Base-by-base conservation (phyloP, 371 early-diverging fungal genomes). In the Sporodiniella umbellata region DNA sequence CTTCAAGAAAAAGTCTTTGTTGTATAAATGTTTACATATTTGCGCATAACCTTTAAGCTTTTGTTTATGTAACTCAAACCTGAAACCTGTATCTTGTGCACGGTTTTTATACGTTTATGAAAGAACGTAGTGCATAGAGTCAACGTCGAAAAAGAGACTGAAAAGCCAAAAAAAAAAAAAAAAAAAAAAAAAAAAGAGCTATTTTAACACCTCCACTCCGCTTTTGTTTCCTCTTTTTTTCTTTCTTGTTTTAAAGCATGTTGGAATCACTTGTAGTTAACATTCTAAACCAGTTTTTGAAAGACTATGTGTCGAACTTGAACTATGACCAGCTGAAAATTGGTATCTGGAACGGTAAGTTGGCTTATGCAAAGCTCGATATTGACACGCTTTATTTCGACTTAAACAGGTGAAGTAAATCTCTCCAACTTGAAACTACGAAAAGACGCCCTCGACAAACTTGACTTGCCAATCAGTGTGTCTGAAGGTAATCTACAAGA, bases 291-390 rank as follows among this genome's bases (percentile, higher is more conserved):
- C 74, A 84, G 60, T 68, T 92, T 53, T 82, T 93, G 15, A 93
- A 93, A 48, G 88, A 84, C 57, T 92, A 93, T 72, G 90, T 93
- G 8, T 86, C 83, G 40, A 92, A 93, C 64, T 72, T 94, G 18
- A 92, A 92, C 57, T 87, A 88, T 30, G 86, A 86, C 26, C 95
- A 94, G 68, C 79, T 94, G 18, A 88, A 85, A 45, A 78, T 94
- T 44, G 92, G 89, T 12, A 86, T 94, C 31, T 94, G 93, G 93
- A 78, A 83, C 48, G 94, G 92, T 42, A 17, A 14, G 19, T 24
- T 22, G 3, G 21, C 15, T 42, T 42, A 12, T 6, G 8, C 2
- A 1, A 7, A 28, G 4, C 10, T 7, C 10, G 30, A 7, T 23
- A 14, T 42, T 42, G 18, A 22, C 24, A 22, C 21, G 24, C 4